Percentiles rank a stretch among this genome's conserved stretches.
phyloP scores from a whole-genome alignment of 345 rosid species.

The Heritiera littoralis region DNA sequence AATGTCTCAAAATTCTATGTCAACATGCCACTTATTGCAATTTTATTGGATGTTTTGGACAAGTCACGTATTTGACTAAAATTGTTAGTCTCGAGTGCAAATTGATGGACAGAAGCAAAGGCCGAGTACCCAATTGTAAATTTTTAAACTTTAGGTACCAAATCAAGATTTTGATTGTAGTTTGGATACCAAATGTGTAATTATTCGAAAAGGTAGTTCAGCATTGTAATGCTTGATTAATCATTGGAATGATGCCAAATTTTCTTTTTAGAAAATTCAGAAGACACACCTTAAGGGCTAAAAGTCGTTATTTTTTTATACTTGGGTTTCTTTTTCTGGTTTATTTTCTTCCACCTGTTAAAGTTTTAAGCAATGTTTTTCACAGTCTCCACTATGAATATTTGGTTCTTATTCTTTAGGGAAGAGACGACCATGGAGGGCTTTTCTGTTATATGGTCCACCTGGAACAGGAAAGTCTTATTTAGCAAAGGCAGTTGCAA shows the following conservation, averaged over 20 bases:
- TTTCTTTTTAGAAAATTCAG: background rate
- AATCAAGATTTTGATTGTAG: background rate
- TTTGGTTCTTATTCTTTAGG: conserved; percentile 42
- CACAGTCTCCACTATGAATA: background rate
- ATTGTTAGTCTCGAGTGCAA: background rate
- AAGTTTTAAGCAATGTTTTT: background rate
- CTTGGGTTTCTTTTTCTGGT: background rate
- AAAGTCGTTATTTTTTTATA: no score
- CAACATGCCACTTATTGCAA: background rate
- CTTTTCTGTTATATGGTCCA: conserved; percentile 87
- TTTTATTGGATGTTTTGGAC: background rate
- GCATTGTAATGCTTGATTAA: background rate
- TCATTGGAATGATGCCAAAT: background rate
- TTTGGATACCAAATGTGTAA: background rate
- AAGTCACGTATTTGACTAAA: no score
- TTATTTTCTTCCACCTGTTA: background rate
- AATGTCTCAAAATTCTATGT: background rate
- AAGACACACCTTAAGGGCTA: background rate
- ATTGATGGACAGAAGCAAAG: background rate
- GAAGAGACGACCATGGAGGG: conserved; percentile 93
- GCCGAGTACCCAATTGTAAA: background rate
- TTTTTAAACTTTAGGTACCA: background rate
- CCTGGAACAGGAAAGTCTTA: conserved; percentile 98
- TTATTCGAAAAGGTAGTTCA: background rate
- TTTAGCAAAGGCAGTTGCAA: conserved; percentile 94